A percentile compares a stretch with the other conserved stretches of the same genome.
These are phyloP conservation scores for Litsea cubeba DNA, from an alignment of 164 flowering plant genomes.

Conservation along the genomic window DNA sequence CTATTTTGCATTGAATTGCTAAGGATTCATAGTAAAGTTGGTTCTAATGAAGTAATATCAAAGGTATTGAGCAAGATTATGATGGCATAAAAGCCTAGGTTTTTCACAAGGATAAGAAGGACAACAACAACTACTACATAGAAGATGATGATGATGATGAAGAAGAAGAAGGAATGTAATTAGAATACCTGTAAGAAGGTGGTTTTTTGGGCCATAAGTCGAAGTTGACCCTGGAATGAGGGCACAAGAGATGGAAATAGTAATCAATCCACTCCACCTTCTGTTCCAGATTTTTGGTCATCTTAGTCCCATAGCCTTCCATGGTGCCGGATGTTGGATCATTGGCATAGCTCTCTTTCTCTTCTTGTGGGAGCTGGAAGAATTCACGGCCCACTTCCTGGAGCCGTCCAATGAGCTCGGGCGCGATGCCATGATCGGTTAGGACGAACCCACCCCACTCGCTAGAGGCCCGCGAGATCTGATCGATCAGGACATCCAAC, in stretches of 20 bases:
- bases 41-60: no score
- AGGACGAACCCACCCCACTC: conserved; percentile 51
- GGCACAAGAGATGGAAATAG: conserved; percentile 27
- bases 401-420: conserved; percentile 24
- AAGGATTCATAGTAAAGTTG: no score
- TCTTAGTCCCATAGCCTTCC: conserved; percentile 54
- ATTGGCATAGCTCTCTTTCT: conserved; percentile 42
- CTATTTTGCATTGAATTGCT: no score
- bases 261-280: conserved; percentile 53
- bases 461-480: conserved; percentile 23
- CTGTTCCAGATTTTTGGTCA: conserved; percentile 36
- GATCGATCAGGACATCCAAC: conserved; percentile 17
- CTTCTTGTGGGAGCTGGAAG: conserved; percentile 36
- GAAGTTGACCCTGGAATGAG: conserved; percentile 4
- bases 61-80: no score
- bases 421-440: conserved; percentile 36
- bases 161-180: neutral
- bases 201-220: neutral
- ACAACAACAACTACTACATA: no score
- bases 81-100: no score
- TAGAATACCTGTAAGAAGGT: conserved; percentile 3
- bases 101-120: no score
- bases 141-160: no score
- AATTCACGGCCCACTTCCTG: conserved; percentile 36
- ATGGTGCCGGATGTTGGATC: conserved; percentile 28